Evolutionary conservation across 805 yeast genomes (phyloP), one percentile per base, ranked within the genome.

Genomic region (Candida arabinofermentans): DNA sequence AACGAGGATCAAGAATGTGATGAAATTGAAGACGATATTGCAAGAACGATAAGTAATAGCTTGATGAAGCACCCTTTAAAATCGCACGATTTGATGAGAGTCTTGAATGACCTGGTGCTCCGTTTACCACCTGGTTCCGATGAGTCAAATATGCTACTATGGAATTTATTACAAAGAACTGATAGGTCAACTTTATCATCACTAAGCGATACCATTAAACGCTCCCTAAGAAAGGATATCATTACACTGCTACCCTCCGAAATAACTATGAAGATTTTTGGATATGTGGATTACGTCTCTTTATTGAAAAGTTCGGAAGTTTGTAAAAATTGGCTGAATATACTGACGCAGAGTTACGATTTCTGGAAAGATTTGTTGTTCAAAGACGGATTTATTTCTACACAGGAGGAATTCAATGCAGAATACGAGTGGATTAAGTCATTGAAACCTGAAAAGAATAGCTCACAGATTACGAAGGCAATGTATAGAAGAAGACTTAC

Each of bases 231-330:
- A 50, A 76, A 91, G 54, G 98, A 93, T 55, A 63, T 93, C 31
- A 59, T 91, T 8, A 58, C 79, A 10, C 65, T 74, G 36, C 65
- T 93, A 24, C 99, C 99, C 0, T 54, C 76, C 0, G 98, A 93
- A 57, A 69, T 93, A 9, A 64, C 86, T 2, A 67, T 76, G 49
- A 74, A 78, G 35, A 79, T 93, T 8, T 67, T 93, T 39, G 65
- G 74, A 3, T 72, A 77, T 43, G 67, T 91, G 43, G 90, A 86
- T 55, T 73, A 75, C 48, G 55, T 66, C 34, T 77, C 90, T 3
- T 69, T 93, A 19, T 66, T 80, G 27, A 69, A 73, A 8, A 75
- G 83, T 12, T 67, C 86, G 3, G 67, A 68, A 43, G 95, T 89
- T 2, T 83, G 84, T 40, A 73, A 67, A 36, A 65, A 66, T 39